Base-by-base conservation (phyloP, 2,329 filamentous ascomycete species). In the Apiospora marii region DNA sequence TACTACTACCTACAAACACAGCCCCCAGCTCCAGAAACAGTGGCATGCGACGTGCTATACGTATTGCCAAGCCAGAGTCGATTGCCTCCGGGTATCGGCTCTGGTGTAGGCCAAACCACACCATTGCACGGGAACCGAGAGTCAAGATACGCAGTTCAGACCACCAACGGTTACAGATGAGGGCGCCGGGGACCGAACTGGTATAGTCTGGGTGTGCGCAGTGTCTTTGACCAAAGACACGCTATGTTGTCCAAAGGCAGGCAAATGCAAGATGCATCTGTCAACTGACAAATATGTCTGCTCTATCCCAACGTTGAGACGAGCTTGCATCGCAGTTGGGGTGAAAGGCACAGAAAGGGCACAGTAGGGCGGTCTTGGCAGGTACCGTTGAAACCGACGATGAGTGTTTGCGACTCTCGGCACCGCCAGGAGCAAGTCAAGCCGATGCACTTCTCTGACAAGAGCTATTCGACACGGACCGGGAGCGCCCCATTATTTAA, bases 401-500 rank as follows among this genome's bases (percentile, higher is more conserved):
- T 64, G 58, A 34, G 30, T 64, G 58, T 64, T 64, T 69, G 37
- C 24, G 34, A 70, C 68, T 74, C 76, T 76, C 73, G 76, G 76
- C 74, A 74, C 70, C 73, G n/a, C 58, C 58, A 75, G 75, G 73
- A 78, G 81, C 80, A 82, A 80, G 75, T 80, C 74, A 81, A 82
- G 79, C 81, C 81, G 81, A 83, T 79, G 80, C 80, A 82, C 72
- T 77, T 79, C 81, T 82, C 80, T 80, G 74, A 82, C 81, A 81
- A 74, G 75, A 77, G 73, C 75, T 74, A 76, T 73, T 77, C 75
- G 75, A 76, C 74, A 76, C 76, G 77, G 76, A 74, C 76, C 79
- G 77, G 75, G 77, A 78, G 74, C 71, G 68, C 71, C 75, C 74
- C 76, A 74, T 76, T 71, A 68, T 68, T 64, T 64, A 41, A 64